Evolutionary conservation across 371 early-diverging fungal genomes (phyloP), one percentile per base, ranked within the genome.

Genomic region (Mortierella sp.): DNA sequence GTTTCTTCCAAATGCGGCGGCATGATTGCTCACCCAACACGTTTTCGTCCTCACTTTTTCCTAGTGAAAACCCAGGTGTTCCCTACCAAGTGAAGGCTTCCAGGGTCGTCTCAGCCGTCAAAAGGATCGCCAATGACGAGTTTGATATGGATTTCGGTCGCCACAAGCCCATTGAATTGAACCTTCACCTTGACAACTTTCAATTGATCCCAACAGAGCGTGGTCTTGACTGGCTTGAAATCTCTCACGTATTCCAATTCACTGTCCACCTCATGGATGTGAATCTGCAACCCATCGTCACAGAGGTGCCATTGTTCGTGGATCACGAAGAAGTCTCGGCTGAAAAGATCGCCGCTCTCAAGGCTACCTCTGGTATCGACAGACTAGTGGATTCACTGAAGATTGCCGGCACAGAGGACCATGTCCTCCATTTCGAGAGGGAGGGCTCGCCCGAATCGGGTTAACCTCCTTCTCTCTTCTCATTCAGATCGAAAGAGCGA

Each of bases 211-310:
- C 74, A 21, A 64, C 74, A 12, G 74, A 74, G 39, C 64, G 52
- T 3, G 61, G 65, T 16, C 43, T 74, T 14, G 49, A 45, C 21
- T 74, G 74, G 74, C 54, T 74, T 23, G 53, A 63, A 12, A 64
- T 74, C 43, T 68, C 69, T 2, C 74, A 74, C n/a, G 51, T 57
- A 0, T 19, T 74, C 24, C 54, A 52, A 10, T 68, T 57, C 54
- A 74, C 67, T 0, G 49, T 68, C 13, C 58, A 64, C 38, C 68
- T 74, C 34, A 68, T 74, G 74, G 69, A 74, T 34, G 62, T 61
- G 28, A 58, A 57, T 24, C 28, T 74, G 14, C 28, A 49, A 3
- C 65, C 74, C 16, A 38, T 64, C 21, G 43, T 61, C 7, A 58
- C 57, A 18, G 65, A 68, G 39, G 19, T 68, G 42, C 74, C 74